Evolutionary conservation across 306 rosid genomes (phyloP).

Genomic region (Castanospermum australe): DNA sequence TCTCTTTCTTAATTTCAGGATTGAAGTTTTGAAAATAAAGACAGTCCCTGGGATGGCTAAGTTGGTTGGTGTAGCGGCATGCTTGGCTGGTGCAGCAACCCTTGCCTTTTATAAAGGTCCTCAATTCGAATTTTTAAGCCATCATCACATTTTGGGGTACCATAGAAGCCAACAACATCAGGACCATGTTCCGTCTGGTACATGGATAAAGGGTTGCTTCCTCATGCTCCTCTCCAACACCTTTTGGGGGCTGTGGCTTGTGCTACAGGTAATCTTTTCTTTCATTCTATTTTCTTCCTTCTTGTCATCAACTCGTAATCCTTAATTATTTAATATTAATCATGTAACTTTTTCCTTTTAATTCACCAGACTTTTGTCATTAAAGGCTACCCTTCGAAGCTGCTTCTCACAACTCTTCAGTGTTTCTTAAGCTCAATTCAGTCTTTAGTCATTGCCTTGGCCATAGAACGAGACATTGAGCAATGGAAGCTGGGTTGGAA

Average conservation of each 20-base stretch:
- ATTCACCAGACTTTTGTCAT: conserved; percentile 50
- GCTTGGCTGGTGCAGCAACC: conserved; percentile 60
- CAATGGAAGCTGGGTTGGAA: conserved; percentile 82
- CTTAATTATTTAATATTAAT: not conserved
- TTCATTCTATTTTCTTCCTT: not conserved
- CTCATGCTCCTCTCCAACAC: conserved; percentile 72
- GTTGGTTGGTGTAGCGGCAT: conserved; percentile 59
- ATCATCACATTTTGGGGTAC: conserved; percentile 38
- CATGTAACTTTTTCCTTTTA: not conserved
- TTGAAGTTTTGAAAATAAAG: conserved; percentile 61
- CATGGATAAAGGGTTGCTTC: conserved; percentile 87
- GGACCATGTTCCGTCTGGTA: conserved; percentile 24
- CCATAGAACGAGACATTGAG: conserved; percentile 60
- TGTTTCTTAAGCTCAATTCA: conserved; percentile 66
- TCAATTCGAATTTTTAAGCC: conserved; percentile 33
- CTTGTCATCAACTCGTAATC: not conserved
- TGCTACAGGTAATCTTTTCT: conserved; percentile 55
- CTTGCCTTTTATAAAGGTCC: conserved; percentile 85
- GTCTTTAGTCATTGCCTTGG: conserved; percentile 61
- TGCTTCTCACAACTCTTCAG: conserved; percentile 72
- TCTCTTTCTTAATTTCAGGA: conserved; percentile 33
- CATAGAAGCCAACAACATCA: conserved; percentile 18
- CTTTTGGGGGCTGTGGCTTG: conserved; percentile 79
- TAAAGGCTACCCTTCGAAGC: conserved; percentile 71
- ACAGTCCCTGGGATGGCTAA: conserved; percentile 62